phyloP scores from a whole-genome alignment of 306 rosid genomes.

The Boehmeria nivea region DNA sequence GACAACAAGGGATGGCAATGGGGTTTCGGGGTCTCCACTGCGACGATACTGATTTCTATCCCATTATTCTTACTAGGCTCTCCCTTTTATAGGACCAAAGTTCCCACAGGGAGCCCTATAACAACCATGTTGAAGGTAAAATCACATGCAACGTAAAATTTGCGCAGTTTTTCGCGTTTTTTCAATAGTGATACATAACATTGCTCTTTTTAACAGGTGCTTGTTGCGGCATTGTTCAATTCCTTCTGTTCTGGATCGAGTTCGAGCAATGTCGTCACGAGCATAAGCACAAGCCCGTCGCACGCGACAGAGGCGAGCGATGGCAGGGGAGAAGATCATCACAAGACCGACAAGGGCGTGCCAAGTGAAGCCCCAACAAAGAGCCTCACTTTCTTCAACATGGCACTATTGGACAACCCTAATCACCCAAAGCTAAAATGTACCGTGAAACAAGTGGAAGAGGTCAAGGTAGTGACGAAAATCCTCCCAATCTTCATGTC shows the following conservation, averaged over 20 bases:
- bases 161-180: too few relatives aligned
- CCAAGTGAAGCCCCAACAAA: constrained; percentile 22
- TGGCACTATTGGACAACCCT: constrained; percentile 32
- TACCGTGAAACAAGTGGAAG: constrained; percentile 59
- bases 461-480: constrained; percentile 45
- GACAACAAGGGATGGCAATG: constrained; percentile 88
- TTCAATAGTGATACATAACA: too few relatives aligned
- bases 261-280: constrained; percentile 35
- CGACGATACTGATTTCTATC: constrained; percentile 51
- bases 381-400: constrained; percentile 52
- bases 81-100: constrained; percentile 48
- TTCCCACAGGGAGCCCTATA: constrained; percentile 68
- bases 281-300: constrained; percentile 35
- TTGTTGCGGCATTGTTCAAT: constrained; percentile 54
- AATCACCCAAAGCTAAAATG: constrained; percentile 45
- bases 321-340: constrained; percentile 10
- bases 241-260: constrained; percentile 21
- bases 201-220: constrained; percentile 38
- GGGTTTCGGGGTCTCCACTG: constrained; percentile 70
- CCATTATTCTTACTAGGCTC: constrained; percentile 76
- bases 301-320: constrained; percentile 14
- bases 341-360: constrained; percentile 16
- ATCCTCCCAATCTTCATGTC: constrained; percentile 67
- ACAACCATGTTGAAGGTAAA: constrained; percentile 63
- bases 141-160: not conserved